Evolutionary conservation across 1,284 basidiomycete genomes (phyloP).

Genomic region (Porphyrellus sp.): DNA sequence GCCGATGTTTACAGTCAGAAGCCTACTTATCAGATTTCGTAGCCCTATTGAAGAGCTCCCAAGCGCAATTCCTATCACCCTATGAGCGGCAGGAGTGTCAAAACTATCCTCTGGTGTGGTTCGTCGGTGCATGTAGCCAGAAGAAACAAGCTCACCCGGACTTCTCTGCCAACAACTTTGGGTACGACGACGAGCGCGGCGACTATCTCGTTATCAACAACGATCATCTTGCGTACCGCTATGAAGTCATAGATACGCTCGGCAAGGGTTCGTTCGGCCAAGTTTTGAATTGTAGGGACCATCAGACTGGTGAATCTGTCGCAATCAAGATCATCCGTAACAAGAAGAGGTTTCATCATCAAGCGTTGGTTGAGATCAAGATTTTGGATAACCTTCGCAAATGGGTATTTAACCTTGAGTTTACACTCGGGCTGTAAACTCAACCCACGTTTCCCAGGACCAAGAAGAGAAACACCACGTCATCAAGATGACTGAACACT

Average conservation of each 20-base stretch:
- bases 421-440: conserved; percentile 7
- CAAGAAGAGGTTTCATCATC: conserved; percentile 99
- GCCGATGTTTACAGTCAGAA: conserved; percentile 1
- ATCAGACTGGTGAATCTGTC: conserved; percentile 93
- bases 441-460: conserved; percentile 54
- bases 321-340: conserved; percentile 99
- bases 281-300: conserved; percentile 94
- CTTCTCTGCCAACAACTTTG: conserved; percentile 82
- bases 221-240: conserved; percentile 95
- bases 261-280: conserved; percentile 99
- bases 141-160: conserved; percentile 79
- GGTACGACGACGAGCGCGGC: conserved; percentile 97
- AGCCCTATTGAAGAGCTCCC: conserved; percentile 63
- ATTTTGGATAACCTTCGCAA: conserved; percentile 94
- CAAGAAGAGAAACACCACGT: conserved; percentile 95
- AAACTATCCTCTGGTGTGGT: conserved; percentile 86
- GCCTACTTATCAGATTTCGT: conserved; percentile 11
- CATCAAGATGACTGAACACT: conserved; percentile 98
- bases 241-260: conserved; percentile 88
- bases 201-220: conserved; percentile 90
- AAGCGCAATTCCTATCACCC: conserved; percentile 67
- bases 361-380: conserved; percentile 98
- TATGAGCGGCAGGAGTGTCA: conserved; percentile 92
- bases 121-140: conserved; percentile 72
- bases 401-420: conserved; percentile 68